A percentile compares a stretch with the other conserved stretches of the same genome.
phyloP scores from a whole-genome alignment of 176 grass and related monocot species.

The Hordeum vulgare region MorexV3_pseudomolecules_assembly NC_058523.1:180124559-180125058 shows the following conservation, averaged over 20 bases:
- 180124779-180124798: constrained; percentile 85
- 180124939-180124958: constrained; percentile 93
- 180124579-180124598: not conserved
- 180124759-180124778: constrained; percentile 70
- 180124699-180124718: constrained; percentile 65
- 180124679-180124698: constrained; percentile 55
- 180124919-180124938: constrained; percentile 61
- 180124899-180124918: constrained; percentile 66
- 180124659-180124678: constrained; percentile 61
- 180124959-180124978: constrained; percentile 97
- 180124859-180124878: constrained; percentile 83
- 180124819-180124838: constrained; percentile 17
- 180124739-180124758: constrained; percentile 81
- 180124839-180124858: constrained; percentile 71
- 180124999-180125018: constrained; percentile 60
- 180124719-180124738: constrained; percentile 72
- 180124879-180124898: constrained; percentile 69
- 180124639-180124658: constrained; percentile 38
- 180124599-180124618: constrained; percentile 70
- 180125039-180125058: constrained; percentile 77
- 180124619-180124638: constrained; percentile 82
- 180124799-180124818: constrained; percentile 63
- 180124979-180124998: constrained; percentile 40
- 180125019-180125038: constrained; percentile 70
- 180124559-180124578: not conserved